phyloP scores from a whole-genome alignment of 352 stramenopile species.

The Blastocystis sp. region DNA sequence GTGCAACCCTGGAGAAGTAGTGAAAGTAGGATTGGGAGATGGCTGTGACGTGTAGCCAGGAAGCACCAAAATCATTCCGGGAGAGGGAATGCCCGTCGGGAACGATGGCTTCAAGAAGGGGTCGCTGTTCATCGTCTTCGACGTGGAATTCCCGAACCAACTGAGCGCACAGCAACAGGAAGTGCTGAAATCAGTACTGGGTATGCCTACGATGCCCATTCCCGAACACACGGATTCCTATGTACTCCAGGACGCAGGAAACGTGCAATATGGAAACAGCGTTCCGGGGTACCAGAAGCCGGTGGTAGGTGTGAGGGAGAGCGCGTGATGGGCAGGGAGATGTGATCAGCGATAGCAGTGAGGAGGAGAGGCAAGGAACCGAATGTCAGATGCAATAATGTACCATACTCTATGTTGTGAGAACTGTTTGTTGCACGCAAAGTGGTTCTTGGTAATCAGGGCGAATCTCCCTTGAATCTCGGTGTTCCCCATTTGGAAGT shows the following conservation, averaged over 20 bases:
- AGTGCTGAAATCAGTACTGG: neutral
- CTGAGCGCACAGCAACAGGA: conserved; percentile 48
- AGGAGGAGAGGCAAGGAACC: neutral
- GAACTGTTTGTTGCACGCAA: conserved; percentile 3
- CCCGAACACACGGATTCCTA: neutral
- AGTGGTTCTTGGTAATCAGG: neutral
- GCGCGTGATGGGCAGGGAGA: neutral
- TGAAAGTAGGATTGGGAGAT: conserved; percentile 38
- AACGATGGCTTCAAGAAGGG: conserved; percentile 92
- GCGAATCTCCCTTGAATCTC: conserved; percentile 9
- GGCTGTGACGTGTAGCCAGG: conserved; percentile 63
- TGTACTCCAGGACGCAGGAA: neutral
- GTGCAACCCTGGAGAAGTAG: conserved; percentile 52
- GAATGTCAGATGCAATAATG: conserved; percentile 16
- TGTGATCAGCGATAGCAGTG: neutral
- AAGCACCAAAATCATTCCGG: conserved; percentile 63
- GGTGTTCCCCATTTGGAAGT: neutral
- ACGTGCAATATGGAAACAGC: conserved; percentile 4
- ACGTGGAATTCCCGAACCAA: conserved; percentile 84
- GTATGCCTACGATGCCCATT: neutral
- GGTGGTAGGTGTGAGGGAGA: neutral
- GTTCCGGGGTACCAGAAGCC: neutral
- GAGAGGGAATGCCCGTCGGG: conserved; percentile 89
- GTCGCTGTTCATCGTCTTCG: conserved; percentile 91
- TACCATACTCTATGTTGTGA: neutral